Percentiles rank a stretch among this genome's conserved stretches.
These are phyloP conservation scores for Seiridium unicorne DNA, from an alignment of 2,329 filamentous ascomycete species.

Conservation along the genomic window DNA sequence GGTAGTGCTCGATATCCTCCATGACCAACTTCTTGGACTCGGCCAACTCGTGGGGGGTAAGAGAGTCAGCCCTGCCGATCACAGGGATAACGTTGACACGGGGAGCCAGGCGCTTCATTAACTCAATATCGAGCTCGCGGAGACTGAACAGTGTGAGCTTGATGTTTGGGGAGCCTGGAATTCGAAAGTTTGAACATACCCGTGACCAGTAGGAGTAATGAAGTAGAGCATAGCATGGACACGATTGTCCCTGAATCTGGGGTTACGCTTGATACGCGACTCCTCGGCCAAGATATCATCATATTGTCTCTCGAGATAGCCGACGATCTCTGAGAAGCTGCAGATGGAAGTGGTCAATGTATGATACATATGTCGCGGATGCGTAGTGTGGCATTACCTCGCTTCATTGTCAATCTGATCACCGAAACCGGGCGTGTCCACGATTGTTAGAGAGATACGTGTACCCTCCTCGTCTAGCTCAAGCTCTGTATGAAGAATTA, in stretches of 20 bases:
- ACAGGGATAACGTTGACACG: constrained; percentile 99
- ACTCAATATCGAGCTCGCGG: constrained; percentile 97
- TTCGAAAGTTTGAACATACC: constrained; percentile 46
- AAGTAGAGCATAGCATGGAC: constrained; percentile 98
- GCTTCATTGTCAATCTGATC: constrained; percentile 99
- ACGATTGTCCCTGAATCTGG: constrained; percentile 97
- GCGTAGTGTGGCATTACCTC: constrained; percentile 57
- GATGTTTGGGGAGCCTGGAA: background rate
- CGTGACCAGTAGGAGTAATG: constrained; percentile 96
- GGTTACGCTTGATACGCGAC: constrained; percentile 99
- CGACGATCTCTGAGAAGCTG: constrained; percentile 96
- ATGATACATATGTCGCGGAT: constrained; percentile 1
- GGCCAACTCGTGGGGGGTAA: constrained; percentile 92
- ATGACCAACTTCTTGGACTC: constrained; percentile 99
- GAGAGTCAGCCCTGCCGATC: constrained; percentile 96
- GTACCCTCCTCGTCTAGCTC: constrained; percentile 98
- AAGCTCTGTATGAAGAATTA: constrained; percentile 59
- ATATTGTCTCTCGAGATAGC: constrained; percentile 98
- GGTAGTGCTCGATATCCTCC: constrained; percentile 99
- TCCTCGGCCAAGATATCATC: constrained; percentile 99
- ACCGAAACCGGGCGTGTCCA: constrained; percentile 97
- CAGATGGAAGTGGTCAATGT: constrained; percentile 7
- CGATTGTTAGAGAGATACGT: constrained; percentile 95
- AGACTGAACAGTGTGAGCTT: constrained; percentile 56
- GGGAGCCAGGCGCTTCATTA: constrained; percentile 98